phyloP scores from a whole-genome alignment of 129 eudicot genomes.

The Chrysanthemum seticuspe region DNA sequence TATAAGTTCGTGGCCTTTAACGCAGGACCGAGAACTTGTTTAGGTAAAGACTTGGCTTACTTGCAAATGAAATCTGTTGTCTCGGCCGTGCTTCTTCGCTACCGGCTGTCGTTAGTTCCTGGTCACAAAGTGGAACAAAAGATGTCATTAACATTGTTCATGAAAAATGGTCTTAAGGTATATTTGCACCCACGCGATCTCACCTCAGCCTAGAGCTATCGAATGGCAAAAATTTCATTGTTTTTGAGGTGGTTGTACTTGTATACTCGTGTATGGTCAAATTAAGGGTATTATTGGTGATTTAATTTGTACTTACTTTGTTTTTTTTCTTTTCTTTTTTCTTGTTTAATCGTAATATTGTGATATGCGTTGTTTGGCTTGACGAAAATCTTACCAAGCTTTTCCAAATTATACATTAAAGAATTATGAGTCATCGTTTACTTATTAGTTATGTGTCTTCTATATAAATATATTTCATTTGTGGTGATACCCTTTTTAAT shows the following conservation, averaged over 20 bases:
- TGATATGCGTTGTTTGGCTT: constrained; percentile 38
- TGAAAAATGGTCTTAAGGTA: constrained; percentile 76
- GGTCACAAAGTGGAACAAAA: constrained; percentile 89
- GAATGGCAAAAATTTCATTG: constrained; percentile 3
- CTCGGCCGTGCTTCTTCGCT: constrained; percentile 71
- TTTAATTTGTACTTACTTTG: constrained; percentile 46
- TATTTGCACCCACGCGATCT: constrained; percentile 64
- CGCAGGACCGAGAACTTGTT: constrained; percentile 79
- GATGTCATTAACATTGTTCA: constrained; percentile 78
- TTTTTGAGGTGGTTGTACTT: constrained; percentile 29
- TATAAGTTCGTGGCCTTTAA: constrained; percentile 79
- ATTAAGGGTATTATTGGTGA: constrained; percentile 32
- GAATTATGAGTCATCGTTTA: constrained; percentile 4
- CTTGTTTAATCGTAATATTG: constrained; percentile 19
- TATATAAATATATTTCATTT: background rate
- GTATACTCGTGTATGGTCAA: constrained; percentile 19
- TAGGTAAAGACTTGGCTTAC: constrained; percentile 79
- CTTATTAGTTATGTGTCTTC: background rate
- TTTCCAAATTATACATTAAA: constrained; percentile 29
- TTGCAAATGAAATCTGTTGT: constrained; percentile 88
- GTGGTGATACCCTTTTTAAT: background rate
- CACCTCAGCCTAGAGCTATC: constrained; percentile 22
- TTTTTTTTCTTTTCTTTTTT: background rate
- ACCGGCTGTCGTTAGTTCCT: constrained; percentile 59
- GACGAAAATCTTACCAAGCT: constrained; percentile 33